Base-by-base conservation (phyloP, 805 yeast species). In the Jamesozyma hellenica region DNA sequence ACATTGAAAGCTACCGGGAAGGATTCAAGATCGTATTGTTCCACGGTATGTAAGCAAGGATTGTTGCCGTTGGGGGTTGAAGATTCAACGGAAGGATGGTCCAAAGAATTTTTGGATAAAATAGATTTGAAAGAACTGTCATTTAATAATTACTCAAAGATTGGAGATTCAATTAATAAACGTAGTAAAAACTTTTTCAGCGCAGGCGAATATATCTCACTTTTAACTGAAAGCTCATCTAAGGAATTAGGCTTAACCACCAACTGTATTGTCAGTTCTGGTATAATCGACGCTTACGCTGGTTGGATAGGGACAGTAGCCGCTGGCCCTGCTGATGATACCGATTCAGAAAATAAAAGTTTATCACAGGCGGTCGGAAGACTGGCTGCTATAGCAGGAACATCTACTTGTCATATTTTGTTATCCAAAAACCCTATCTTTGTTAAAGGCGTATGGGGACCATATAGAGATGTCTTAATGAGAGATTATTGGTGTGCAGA, bases 221-320 rank as follows among this genome's bases (percentile, higher is more conserved):
- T 77, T 38, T 69, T 92, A 46, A 68, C 75, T 15, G 65, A 65
- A 21, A 51, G 64, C 31, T 75, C 95, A 4, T 96, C 96, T 17
- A 72, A 70, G 32, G 87, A 85, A 40, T 69, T 92, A 52, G 97
- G 97, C 10, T 70, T 92, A 46, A 74, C 92, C 9, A 72, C 82
- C 17, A 69, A 71, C 38, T 82, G 94, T 63, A 75, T 77, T 26
- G 97, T 92, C 32, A 96, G 95, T 7, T 79, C 94, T 1, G 96
- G 96, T 56, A 95, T 92, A 29, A 92, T 92, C 56, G 98, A 92
- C 60, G 96, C 97, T 5, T 92, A 92, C 57, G 94, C 97, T 4
- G 98, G 98, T 34, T 92, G 97, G 96, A 76, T 92, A 41, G 98
- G 98, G 41, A 92, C 97, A 1, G 95, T 90, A 43, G 98, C 96